Base-by-base conservation (phyloP, 2,329 filamentous ascomycete genomes). In the Graphilbum fragrans region DNA sequence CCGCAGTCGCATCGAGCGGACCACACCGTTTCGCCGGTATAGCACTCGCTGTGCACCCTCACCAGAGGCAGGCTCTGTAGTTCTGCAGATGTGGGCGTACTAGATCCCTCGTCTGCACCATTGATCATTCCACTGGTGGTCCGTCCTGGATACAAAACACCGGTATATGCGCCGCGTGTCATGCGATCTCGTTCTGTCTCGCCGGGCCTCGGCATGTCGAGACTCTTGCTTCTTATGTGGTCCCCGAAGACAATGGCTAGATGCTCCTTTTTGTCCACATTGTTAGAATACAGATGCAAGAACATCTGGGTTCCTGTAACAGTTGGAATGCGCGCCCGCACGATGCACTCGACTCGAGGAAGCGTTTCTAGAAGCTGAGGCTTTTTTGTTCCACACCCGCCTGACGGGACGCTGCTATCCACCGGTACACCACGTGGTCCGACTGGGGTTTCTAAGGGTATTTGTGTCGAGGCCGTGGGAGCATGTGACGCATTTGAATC, bases 1-100 rank as follows among this genome's bases (percentile, higher is more conserved):
- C 92, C 92, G 59, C 92, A 98, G 63, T 98, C 92, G 64, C 92
- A 98, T 22, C 92, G 80, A 29, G 92, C 90, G 8, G 88, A 95
- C 92, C 92, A 96, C 1, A 93, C 92, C 1, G 92, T 98, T 67
- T 98, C 92, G 45, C 92, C 92, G 0, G 92, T 98, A 61, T 98
- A 98, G 64, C 92, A 98, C 62, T 98, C 92, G 3, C 86, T 94
- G 60, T 98, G 92, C 56, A 98, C 98, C 43, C 92, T 76, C 37
- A 98, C 90, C 32, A 98, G 67, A 0, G 92, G 86, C 1, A 82
- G 82, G 61, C 4, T 55, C 55, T 5, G 48, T 42, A 20, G 34
- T 40, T 3, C 43, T 16, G 31, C 25, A 14, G 16, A 20, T 14
- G 6, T 25, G 12, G 6, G 19, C 17, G 8, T 5, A 11, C 3